Evolutionary conservation across 352 stramenopile genomes (phyloP).

Genomic region (Pythium utonaiense): DNA sequence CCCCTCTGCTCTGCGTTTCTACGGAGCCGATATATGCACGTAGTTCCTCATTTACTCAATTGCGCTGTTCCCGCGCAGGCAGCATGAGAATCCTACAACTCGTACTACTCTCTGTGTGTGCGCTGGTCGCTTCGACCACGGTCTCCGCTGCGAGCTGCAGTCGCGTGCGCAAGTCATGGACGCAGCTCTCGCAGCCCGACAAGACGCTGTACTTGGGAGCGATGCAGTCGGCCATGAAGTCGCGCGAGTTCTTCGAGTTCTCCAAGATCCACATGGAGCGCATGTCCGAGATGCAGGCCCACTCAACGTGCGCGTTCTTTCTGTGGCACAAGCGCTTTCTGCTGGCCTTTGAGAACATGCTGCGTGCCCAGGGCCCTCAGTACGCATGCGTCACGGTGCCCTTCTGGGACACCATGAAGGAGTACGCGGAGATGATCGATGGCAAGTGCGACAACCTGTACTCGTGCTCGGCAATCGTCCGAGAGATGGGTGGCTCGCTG

Average conservation of each 20-base stretch:
- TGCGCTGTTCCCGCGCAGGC: not conserved
- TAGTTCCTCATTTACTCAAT: not conserved
- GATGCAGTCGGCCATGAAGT: constrained; percentile 28
- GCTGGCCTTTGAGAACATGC: constrained; percentile 78
- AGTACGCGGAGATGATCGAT: constrained; percentile 31
- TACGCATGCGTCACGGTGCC: constrained; percentile 77
- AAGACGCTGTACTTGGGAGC: constrained; percentile 29
- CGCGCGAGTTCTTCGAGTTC: constrained; percentile 27
- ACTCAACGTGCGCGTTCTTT: constrained; percentile 67
- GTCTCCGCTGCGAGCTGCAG: constrained; percentile 1
- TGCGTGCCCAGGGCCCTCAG: constrained; percentile 44
- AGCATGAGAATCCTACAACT: not conserved
- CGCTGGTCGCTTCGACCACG: not conserved
- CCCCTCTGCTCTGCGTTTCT: not conserved
- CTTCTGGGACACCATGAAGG: constrained; percentile 74
- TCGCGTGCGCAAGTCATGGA: constrained; percentile 34
- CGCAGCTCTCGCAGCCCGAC: constrained; percentile 18
- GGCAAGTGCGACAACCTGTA: constrained; percentile 40
- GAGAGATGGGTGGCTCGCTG: constrained; percentile 36
- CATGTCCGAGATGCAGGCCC: constrained; percentile 25
- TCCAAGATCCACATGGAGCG: constrained; percentile 28
- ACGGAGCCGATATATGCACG: not conserved
- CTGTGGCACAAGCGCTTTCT: constrained; percentile 77
- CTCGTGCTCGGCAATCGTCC: constrained; percentile 39
- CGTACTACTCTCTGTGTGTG: not conserved